A percentile compares a stretch with the other conserved stretches of the same genome.
phyloP scores from a whole-genome alignment of 768 basidiomycete genomes.

The Suillus ampliporus region DNA sequence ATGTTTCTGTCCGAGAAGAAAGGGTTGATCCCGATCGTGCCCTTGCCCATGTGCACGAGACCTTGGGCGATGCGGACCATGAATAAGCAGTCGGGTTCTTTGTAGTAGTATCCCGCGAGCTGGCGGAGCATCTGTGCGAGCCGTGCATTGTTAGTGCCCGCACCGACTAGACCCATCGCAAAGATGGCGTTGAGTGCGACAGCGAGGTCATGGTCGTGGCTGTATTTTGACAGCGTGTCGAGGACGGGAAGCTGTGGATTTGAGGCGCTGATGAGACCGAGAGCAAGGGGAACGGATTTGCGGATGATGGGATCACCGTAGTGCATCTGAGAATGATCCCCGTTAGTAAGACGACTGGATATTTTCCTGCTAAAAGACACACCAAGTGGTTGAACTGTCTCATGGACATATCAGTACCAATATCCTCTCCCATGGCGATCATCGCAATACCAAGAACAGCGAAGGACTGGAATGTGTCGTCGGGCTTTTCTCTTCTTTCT shows the following conservation, averaged over 20 bases:
- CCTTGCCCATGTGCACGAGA: slow-evolving; percentile 99
- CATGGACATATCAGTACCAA: slow-evolving; percentile 97
- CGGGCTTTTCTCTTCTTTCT: slow-evolving; percentile 51
- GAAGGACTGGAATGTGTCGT: slow-evolving; percentile 89
- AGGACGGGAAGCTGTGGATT: slow-evolving; percentile 95
- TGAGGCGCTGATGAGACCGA: slow-evolving; percentile 93
- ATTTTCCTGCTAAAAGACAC: slow-evolving; percentile 30
- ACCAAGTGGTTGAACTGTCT: slow-evolving; percentile 97
- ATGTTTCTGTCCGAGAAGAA: slow-evolving; percentile 94
- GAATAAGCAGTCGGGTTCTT: slow-evolving; percentile 96
- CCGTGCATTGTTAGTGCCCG: slow-evolving; percentile 98
- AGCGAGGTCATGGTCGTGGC: slow-evolving; percentile 96
- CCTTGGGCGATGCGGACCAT: slow-evolving; percentile 96
- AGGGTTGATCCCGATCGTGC: slow-evolving; percentile 94
- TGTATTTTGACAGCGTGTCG: slow-evolving; percentile 98
- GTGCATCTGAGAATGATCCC: slow-evolving; percentile 77
- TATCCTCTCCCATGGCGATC: slow-evolving; percentile 98
- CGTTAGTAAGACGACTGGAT: slow-evolving; percentile 20
- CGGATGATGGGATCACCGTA: slow-evolving; percentile 95
- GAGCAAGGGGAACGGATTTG: slow-evolving; percentile 91
- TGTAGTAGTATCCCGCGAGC: slow-evolving; percentile 97
- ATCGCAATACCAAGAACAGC: slow-evolving; percentile 93
- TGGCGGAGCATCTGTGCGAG: slow-evolving; percentile 97
- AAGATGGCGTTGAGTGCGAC: slow-evolving; percentile 98
- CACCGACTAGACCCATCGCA: slow-evolving; percentile 97